phyloP scores from a whole-genome alignment of 2,329 filamentous ascomycete genomes.

The Emmonsia crescens region DNA sequence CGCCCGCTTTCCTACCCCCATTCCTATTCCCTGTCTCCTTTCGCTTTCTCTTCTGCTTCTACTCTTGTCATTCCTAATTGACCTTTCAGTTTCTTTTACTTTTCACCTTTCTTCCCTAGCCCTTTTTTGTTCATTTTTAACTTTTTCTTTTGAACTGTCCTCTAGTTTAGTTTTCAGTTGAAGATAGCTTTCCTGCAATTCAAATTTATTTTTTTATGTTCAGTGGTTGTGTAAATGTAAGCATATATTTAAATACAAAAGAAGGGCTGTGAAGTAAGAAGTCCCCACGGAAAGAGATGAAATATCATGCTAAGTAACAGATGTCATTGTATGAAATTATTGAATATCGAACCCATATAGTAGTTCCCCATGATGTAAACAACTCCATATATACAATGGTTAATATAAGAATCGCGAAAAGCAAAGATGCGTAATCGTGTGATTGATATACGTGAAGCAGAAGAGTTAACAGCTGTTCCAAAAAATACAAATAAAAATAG shows the following conservation, averaged over 20 bases:
- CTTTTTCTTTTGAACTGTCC: background rate
- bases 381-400: too few relatives aligned
- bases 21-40: background rate
- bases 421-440: too few relatives aligned
- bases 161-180: background rate
- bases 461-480: too few relatives aligned
- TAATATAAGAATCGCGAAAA: too few relatives aligned
- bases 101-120: too few relatives aligned
- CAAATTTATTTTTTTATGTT: background rate
- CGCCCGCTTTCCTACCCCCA: background rate
- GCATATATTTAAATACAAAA: too few relatives aligned
- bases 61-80: background rate
- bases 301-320: too few relatives aligned
- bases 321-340: too few relatives aligned
- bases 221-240: background rate
- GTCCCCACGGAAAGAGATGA: background rate
- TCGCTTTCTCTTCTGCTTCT: background rate
- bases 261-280: too few relatives aligned
- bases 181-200: background rate
- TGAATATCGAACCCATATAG: too few relatives aligned
- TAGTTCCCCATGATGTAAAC: too few relatives aligned
- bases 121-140: background rate
- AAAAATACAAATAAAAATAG: background rate
- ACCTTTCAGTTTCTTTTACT: background rate
- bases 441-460: too few relatives aligned